Conservation (phyloP, 495 filamentous ascomycete genomes). For the Neurospora terricola region DNA sequence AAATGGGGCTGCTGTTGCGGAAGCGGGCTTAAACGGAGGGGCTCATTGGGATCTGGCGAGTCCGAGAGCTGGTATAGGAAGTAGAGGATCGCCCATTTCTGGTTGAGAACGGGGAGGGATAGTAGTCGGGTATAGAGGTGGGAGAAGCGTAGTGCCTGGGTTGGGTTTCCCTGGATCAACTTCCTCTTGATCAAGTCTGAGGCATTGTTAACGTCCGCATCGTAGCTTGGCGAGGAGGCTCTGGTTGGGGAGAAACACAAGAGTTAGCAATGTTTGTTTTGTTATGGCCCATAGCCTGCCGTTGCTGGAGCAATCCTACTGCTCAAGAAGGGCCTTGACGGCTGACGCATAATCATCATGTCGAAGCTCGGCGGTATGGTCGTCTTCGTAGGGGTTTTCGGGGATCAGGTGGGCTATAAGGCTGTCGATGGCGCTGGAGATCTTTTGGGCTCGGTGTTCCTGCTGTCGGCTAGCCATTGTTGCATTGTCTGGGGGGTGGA, state of each 20-base stretch:
- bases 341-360: conserved; percentile 43
- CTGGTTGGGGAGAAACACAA: not conserved
- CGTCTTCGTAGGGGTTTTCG: conserved; percentile 37
- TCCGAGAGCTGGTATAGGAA: conserved; percentile 74
- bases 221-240: not conserved
- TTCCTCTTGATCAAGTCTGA: conserved; percentile 84
- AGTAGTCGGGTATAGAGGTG: conserved; percentile 81
- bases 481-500: conserved; percentile 20
- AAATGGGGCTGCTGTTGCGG: conserved; percentile 10
- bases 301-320: conserved; percentile 20
- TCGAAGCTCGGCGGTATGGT: conserved; percentile 38
- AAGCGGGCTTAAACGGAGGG: conserved; percentile 23
- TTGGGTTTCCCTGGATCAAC: conserved; percentile 67
- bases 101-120: conserved; percentile 77
- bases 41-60: conserved; percentile 41
- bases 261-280: not conserved
- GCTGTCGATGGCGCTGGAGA: conserved; percentile 45
- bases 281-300: not conserved
- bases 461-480: conserved; percentile 25
- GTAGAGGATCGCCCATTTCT: conserved; percentile 95
- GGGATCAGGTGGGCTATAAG: conserved; percentile 46
- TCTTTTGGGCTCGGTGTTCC: conserved; percentile 30
- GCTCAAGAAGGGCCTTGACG: conserved; percentile 39
- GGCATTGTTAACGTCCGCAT: conserved; percentile 72
- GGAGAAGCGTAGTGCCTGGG: conserved; percentile 77